Evolutionary conservation across 169 alveolate species (phyloP), one percentile per base, ranked within the genome.

Genomic region (Cryptosporidium viatorum): DNA sequence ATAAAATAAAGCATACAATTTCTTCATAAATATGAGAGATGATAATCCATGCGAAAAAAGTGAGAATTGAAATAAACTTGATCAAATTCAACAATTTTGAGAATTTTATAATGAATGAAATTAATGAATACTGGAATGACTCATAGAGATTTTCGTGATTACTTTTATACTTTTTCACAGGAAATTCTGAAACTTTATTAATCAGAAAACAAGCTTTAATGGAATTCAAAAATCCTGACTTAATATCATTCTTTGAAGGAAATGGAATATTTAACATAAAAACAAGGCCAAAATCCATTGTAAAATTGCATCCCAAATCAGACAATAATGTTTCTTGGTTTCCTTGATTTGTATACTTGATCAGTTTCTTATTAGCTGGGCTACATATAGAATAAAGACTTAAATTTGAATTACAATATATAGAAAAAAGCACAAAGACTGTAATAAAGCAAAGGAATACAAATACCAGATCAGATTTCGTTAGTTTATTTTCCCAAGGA

Each of bases 401-500:
- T 23, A 73, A 26, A 29, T 37, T 37, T 12, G 86, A 73, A 31
- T 80, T 80, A 8, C 18, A 80, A 50, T 80, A 80, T 37, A 80
- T 43, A 3, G 68, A 59, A 23, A 80, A 80, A 14, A 80, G 31
- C 8, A 26, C 2, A 2, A 59, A 10, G 3, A 65, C 29, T 10
- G 89, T 80, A 2, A 80, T 7, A 16, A 80, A 35, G 51, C 74
- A 80, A 23, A 60, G 37, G 4, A 80, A 2, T 7, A 58, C 31
- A 48, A 80, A 80, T 10, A 59, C 14, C 10, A 80, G 0, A 26
- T 80, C 89, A 10, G 89, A 80, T 6, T 80, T 67, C 4, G 73
- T 43, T 37, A 80, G 68, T 7, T 59, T 80, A 33, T 39, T 62
- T n/a, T 65, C 75, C 89, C 89, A 80, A 6, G 75, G 89, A 26